Conservation (phyloP, 2,329 filamentous ascomycete species). For the Monosporascus sp. region DNA sequence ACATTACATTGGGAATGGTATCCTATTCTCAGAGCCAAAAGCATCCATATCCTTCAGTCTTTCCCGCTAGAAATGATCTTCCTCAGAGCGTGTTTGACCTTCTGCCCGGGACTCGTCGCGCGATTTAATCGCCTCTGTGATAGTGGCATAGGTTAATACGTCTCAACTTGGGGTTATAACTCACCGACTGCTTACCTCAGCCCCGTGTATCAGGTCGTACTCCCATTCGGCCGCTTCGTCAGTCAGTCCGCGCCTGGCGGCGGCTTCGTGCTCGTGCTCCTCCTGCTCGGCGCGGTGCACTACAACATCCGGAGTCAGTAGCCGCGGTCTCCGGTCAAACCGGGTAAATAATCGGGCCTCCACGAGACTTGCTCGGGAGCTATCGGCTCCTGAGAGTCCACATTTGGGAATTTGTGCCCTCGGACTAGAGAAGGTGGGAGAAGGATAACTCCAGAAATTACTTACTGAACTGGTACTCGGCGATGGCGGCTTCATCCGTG, state of each 20-base stretch:
- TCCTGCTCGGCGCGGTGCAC: slow-evolving; percentile 27
- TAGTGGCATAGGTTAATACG: too few relatives aligned
- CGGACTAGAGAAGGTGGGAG: too few relatives aligned
- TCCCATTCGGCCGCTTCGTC: slow-evolving; percentile 23
- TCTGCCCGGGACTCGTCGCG: not conserved
- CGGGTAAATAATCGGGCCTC: too few relatives aligned
- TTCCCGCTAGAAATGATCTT: not conserved
- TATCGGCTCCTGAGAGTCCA: too few relatives aligned
- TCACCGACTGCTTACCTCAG: slow-evolving; percentile 9
- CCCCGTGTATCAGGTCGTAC: slow-evolving; percentile 24
- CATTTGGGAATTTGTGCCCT: too few relatives aligned
- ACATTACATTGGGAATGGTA: too few relatives aligned
- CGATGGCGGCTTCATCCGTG: slow-evolving; percentile 16
- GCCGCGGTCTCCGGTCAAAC: too few relatives aligned
- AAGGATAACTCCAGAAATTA: too few relatives aligned
- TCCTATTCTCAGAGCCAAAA: not conserved
- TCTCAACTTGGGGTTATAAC: not conserved
- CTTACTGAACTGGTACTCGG: slow-evolving; percentile 21
- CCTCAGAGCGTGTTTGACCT: not conserved
- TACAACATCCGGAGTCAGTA: too few relatives aligned
- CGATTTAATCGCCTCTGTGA: not conserved
- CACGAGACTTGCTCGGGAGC: too few relatives aligned
- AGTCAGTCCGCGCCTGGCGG: slow-evolving; percentile 20
- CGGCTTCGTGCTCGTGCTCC: slow-evolving; percentile 25
- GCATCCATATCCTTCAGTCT: not conserved